These are phyloP conservation scores for Hypoxylon rickii DNA, from an alignment of 495 filamentous ascomycete genomes.

Conservation along the genomic window DNA sequence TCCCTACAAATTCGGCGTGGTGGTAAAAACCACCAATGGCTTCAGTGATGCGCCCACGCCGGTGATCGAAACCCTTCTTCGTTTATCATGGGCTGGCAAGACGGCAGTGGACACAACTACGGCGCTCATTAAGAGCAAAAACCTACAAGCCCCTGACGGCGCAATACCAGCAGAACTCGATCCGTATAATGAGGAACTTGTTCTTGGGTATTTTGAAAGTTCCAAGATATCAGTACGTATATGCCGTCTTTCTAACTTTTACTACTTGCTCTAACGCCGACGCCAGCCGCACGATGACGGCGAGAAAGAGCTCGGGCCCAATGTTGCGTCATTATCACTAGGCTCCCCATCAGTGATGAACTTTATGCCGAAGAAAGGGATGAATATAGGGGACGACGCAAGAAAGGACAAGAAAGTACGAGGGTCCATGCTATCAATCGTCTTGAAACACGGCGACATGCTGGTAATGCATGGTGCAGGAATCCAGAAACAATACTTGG, in stretches of 20 bases:
- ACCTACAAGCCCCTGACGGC: not conserved
- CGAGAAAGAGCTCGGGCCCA: conserved; percentile 73
- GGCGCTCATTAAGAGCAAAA: conserved; percentile 9
- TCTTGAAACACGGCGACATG: conserved; percentile 76
- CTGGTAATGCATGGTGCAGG: conserved; percentile 78
- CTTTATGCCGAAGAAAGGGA: conserved; percentile 68
- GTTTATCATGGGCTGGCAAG: conserved; percentile 68
- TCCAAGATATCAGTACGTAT: conserved; percentile 68
- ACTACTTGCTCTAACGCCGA: conserved; percentile 31
- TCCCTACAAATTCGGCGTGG: conserved; percentile 80
- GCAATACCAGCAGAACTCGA: conserved; percentile 28
- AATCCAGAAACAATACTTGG: conserved; percentile 76
- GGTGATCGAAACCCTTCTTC: conserved; percentile 61
- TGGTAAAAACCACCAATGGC: conserved; percentile 59
- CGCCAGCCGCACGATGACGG: conserved; percentile 84
- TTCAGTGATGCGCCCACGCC: conserved; percentile 65
- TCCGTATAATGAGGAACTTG: conserved; percentile 76
- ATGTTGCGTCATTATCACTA: conserved; percentile 75
- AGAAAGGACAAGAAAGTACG: conserved; percentile 32
- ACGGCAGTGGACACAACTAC: conserved; percentile 42
- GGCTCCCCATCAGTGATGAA: conserved; percentile 70
- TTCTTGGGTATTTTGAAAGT: conserved; percentile 74
- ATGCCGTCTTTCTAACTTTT: not conserved
- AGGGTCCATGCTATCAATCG: conserved; percentile 38
- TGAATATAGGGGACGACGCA: conserved; percentile 48